Evolutionary conservation across 2,329 filamentous ascomycete species (phyloP).

Genomic region (Capronia americana): DNA sequence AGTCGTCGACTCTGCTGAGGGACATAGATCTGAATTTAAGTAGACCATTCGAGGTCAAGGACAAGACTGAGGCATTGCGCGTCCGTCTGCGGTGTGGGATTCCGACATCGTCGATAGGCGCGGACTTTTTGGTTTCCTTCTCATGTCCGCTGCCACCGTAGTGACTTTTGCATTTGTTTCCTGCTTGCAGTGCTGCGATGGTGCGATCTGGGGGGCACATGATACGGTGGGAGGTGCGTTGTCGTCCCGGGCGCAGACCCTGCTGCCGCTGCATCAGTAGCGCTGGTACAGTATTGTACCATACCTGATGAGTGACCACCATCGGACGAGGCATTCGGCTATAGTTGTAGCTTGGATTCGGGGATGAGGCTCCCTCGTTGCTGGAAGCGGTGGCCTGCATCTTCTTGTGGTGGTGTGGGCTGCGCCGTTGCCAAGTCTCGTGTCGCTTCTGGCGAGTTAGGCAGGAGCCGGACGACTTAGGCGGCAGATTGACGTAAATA

Average conservation of each 20-base stretch:
- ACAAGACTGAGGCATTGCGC: neutral
- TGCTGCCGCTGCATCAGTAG: conserved; percentile 3
- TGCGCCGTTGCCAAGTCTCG: neutral
- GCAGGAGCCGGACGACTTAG: no score
- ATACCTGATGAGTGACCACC: conserved; percentile 8
- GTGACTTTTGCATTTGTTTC: neutral
- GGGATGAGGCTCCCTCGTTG: no score
- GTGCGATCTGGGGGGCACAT: neutral
- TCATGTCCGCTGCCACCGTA: no score
- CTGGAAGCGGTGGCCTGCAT: neutral
- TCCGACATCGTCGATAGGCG: neutral
- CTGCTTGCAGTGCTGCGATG: conserved; percentile 1
- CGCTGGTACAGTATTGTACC: conserved; percentile 10
- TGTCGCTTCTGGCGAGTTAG: no score
- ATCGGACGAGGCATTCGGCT: conserved; percentile 2
- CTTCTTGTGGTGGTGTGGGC: neutral
- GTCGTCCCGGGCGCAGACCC: no score
- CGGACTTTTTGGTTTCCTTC: neutral
- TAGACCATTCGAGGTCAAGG: neutral
- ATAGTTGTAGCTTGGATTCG: conserved; percentile 3
- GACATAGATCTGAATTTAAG: neutral
- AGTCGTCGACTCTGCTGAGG: neutral
- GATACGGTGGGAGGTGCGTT: neutral
- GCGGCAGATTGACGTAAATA: no score
- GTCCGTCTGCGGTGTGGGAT: neutral